Evolutionary conservation across 768 basidiomycete species (phyloP).

Genomic region (Strobilomyces dryophilus): DNA sequence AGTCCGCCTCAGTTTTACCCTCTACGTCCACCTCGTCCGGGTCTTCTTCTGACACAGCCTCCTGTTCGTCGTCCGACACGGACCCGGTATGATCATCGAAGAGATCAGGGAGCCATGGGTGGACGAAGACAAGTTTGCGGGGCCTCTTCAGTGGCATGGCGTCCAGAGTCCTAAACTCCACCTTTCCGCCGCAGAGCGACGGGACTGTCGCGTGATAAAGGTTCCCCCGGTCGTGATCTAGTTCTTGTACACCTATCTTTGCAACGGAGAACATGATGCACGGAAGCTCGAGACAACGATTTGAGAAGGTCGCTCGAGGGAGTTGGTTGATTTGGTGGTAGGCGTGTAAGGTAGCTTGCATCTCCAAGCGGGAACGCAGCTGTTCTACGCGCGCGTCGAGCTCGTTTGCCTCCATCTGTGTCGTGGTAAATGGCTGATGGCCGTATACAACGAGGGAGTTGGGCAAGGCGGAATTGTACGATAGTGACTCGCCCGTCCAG

Average conservation of each 20-base stretch:
- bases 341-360: too few relatives aligned
- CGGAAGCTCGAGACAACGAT: background rate
- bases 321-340: too few relatives aligned
- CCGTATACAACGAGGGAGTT: background rate
- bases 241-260: background rate
- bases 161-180: background rate
- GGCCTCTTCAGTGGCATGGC: background rate
- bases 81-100: background rate
- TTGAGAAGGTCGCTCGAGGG: too few relatives aligned
- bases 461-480: background rate
- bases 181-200: background rate
- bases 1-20: too few relatives aligned
- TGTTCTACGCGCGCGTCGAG: background rate
- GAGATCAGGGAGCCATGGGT: constrained; percentile 11
- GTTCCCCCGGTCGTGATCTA: background rate
- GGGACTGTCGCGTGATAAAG: background rate
- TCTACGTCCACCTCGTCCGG: too few relatives aligned
- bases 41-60: too few relatives aligned
- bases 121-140: background rate
- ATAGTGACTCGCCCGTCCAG: too few relatives aligned
- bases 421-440: background rate
- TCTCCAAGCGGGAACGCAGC: background rate
- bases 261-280: background rate
- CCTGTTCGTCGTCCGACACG: background rate
- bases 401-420: background rate